Evolutionary conservation across 2,329 filamentous ascomycete genomes (phyloP), one percentile per base, ranked within the genome.

Genomic region (Diaporthe citri): DNA sequence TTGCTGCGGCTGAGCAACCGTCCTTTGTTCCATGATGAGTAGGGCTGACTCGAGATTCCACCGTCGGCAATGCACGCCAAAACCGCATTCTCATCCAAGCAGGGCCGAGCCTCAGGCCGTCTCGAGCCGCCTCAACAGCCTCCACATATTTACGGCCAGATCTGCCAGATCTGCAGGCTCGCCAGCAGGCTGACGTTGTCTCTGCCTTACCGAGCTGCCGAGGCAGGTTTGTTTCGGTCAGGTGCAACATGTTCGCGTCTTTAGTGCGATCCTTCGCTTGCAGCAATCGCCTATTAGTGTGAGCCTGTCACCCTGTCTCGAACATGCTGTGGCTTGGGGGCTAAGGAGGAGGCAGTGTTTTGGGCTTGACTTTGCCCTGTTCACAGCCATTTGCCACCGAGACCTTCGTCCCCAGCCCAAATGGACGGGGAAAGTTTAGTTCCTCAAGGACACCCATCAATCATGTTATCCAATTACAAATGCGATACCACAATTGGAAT

Each of bases 181-280:
- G 12, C 62, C 62, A 25, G 3, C 31, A 36, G 62, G 62, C 62
- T 51, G 34, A 39, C 22, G 7, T 2, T 41, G 62, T 52, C 34
- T 69, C 48, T 69, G 64, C 48, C 64, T 69, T 55, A 20, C 12
- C 46, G 31, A 36, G 31, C n/a, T 67, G 64, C 28, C 64, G 20
- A 67, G 64, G 46, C 31, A 6, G 12, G 46, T 28, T 28, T 55
- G 64, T 41, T 17, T 51, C 17, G 64, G n/a, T 69, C 64, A 69
- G 31, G 48, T 69, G 64, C 34, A 6, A 28, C 64, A 55, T 4
- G 9, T 22, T 69, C 2, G 41, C 10, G 48, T 55, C 22, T 6
- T 36, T 69, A 55, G 64, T 28, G 48, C 2, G 4, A 55, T 69
- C 64, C 64, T 69, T 69, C 64, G 64, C 64, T 69, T 41, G 46